A percentile compares a stretch with the other conserved stretches of the same genome.
These are phyloP conservation scores for Pinus albicaulis DNA, from an alignment of 75 land plant species.

Conservation along the genomic window DNA sequence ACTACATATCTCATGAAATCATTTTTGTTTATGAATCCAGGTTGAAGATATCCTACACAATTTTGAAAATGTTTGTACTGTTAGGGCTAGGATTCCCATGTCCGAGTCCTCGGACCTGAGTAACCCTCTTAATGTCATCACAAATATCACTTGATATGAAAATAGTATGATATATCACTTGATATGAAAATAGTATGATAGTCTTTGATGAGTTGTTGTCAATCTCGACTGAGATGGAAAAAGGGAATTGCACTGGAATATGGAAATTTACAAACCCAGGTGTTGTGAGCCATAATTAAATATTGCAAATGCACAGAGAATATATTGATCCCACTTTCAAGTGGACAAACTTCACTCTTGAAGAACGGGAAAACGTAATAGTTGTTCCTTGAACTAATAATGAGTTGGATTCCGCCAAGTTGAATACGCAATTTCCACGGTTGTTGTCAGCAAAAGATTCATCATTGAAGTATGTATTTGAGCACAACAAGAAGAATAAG, in stretches of 20 bases:
- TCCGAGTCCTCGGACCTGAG: conserved; percentile 54
- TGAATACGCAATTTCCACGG: conserved; percentile 65
- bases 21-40: conserved; percentile 9
- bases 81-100: conserved; percentile 61
- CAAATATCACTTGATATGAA: conserved; percentile 54
- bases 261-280: conserved; percentile 75
- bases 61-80: conserved; percentile 59
- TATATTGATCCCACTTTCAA: conserved; percentile 58
- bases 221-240: conserved; percentile 58
- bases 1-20: neutral
- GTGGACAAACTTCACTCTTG: conserved; percentile 57
- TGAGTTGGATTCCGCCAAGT: conserved; percentile 59
- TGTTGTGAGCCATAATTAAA: conserved; percentile 62
- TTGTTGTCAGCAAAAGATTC: conserved; percentile 59
- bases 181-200: conserved; percentile 74
- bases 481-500: conserved; percentile 43
- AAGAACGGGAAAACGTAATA: conserved; percentile 69
- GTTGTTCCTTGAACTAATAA: conserved; percentile 70
- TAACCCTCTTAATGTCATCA: conserved; percentile 62
- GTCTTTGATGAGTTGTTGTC: conserved; percentile 59
- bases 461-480: conserved; percentile 49
- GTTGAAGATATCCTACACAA: conserved; percentile 59
- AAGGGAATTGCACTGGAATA: conserved; percentile 48
- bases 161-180: conserved; percentile 58
- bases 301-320: conserved; percentile 63